These are phyloP conservation scores for Neolentinus lepideus DNA, from an alignment of 1,284 basidiomycete genomes.

Conservation along the genomic window DNA sequence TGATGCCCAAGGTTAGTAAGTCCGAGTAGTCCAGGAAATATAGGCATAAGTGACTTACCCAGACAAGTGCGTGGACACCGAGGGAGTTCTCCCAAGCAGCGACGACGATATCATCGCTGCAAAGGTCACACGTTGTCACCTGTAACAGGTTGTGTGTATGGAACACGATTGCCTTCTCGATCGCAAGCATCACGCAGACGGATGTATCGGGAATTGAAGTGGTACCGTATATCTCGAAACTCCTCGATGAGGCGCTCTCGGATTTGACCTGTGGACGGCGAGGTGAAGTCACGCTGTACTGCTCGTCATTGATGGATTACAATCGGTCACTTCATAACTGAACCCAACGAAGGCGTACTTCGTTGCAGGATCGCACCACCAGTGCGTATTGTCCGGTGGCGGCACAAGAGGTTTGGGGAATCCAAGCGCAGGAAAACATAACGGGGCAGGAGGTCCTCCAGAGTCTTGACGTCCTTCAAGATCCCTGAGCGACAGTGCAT, in stretches of 20 bases:
- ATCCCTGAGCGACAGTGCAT: not conserved
- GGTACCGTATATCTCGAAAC: constrained; percentile 53
- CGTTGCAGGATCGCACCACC: constrained; percentile 58
- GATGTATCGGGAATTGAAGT: constrained; percentile 62
- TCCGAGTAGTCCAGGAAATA: not conserved
- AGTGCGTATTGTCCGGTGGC: constrained; percentile 35
- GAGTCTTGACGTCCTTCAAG: not conserved
- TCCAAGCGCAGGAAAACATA: constrained; percentile 49
- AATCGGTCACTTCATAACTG: constrained; percentile 60
- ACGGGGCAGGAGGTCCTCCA: not conserved
- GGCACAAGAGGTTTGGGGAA: constrained; percentile 48
- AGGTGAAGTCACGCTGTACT: not conserved
- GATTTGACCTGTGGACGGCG: constrained; percentile 35
- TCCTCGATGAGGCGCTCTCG: constrained; percentile 44
- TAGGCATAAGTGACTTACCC: constrained; percentile 13
- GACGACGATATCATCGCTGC: constrained; percentile 59
- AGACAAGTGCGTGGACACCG: constrained; percentile 42
- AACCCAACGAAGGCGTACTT: constrained; percentile 73
- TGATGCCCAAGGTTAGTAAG: not conserved
- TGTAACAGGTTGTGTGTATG: constrained; percentile 13
- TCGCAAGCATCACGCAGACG: constrained; percentile 68
- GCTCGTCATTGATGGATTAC: constrained; percentile 22
- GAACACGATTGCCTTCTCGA: constrained; percentile 57
- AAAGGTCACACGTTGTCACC: constrained; percentile 4
- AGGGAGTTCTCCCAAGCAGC: constrained; percentile 66